Conservation (phyloP, 495 filamentous ascomycete species). For the Penicillium flavigenum region DNA sequence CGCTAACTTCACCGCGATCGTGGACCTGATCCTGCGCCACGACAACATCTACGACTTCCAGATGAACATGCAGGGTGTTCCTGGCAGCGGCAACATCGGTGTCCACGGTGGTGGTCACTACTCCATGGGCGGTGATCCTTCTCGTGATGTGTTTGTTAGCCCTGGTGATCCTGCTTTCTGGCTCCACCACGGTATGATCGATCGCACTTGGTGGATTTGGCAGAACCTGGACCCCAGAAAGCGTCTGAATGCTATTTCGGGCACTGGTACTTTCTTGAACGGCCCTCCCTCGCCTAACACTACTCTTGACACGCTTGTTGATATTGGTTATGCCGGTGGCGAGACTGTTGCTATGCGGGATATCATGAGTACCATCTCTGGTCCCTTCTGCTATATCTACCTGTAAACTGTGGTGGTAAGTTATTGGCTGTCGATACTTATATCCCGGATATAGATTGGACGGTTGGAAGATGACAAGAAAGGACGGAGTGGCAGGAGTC, state of each 20-base stretch:
- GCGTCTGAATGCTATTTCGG: conserved; percentile 47
- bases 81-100: conserved; percentile 48
- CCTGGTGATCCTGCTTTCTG: conserved; percentile 69
- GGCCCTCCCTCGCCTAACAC: conserved; percentile 47
- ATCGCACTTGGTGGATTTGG: conserved; percentile 71
- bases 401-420: conserved; percentile 13
- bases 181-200: conserved; percentile 69
- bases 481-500: not conserved
- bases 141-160: conserved; percentile 57
- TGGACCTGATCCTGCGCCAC: conserved; percentile 46
- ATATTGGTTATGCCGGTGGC: conserved; percentile 44
- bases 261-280: conserved; percentile 60
- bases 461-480: not conserved
- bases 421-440: not conserved
- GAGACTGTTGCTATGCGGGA: conserved; percentile 42
- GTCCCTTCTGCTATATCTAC: conserved; percentile 61
- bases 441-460: not conserved
- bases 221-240: conserved; percentile 55
- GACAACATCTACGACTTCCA: conserved; percentile 52
- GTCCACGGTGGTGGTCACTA: conserved; percentile 66
- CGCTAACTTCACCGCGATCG: conserved; percentile 50
- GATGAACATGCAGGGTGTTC: conserved; percentile 51
- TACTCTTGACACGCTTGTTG: conserved; percentile 45
- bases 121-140: conserved; percentile 60
- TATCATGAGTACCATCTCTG: conserved; percentile 51